These are phyloP conservation scores for Botrytis paeoniae DNA, from an alignment of 2,329 filamentous ascomycete species.

Conservation along the genomic window DNA sequence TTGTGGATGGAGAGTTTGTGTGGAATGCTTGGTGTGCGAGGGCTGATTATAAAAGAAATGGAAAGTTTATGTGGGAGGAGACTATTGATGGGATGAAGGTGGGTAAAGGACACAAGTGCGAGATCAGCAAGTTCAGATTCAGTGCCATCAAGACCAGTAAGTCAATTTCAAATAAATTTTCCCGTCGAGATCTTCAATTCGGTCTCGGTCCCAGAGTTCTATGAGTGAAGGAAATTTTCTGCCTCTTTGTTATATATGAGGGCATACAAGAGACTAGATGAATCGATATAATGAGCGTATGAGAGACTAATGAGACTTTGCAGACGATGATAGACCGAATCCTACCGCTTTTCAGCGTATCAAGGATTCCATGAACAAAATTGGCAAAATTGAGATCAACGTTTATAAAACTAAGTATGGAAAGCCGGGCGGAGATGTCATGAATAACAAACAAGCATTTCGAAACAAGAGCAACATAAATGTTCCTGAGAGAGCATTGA, in stretches of 20 bases:
- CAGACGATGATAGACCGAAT: neutral
- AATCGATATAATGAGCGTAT: neutral
- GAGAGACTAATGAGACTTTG: neutral
- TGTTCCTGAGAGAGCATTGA: constrained; percentile 28
- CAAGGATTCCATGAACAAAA: constrained; percentile 7
- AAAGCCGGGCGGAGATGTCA: constrained; percentile 12
- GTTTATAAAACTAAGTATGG: constrained; percentile 22
- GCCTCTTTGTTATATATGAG: too few species aligned
- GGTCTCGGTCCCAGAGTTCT: too few species aligned
- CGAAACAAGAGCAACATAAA: neutral
- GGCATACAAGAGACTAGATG: too few species aligned
- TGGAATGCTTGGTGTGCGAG: constrained; percentile 11
- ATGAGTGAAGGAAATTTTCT: too few species aligned
- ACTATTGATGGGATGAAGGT: constrained; percentile 18
- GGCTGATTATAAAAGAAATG: constrained; percentile 18
- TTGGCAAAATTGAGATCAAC: constrained; percentile 24
- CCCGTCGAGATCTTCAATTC: too few species aligned
- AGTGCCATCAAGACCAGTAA: constrained; percentile 4
- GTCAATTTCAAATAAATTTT: neutral
- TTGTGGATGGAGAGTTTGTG: constrained; percentile 20
- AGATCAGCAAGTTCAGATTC: constrained; percentile 21
- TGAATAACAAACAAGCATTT: neutral
- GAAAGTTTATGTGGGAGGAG: constrained; percentile 17
- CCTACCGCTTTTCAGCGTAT: neutral
- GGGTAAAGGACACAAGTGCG: constrained; percentile 16